Percentiles rank a stretch among this genome's conserved stretches.
Conservation (phyloP, 140 eudicot genomes). For the Flaveria floridana region DNA sequence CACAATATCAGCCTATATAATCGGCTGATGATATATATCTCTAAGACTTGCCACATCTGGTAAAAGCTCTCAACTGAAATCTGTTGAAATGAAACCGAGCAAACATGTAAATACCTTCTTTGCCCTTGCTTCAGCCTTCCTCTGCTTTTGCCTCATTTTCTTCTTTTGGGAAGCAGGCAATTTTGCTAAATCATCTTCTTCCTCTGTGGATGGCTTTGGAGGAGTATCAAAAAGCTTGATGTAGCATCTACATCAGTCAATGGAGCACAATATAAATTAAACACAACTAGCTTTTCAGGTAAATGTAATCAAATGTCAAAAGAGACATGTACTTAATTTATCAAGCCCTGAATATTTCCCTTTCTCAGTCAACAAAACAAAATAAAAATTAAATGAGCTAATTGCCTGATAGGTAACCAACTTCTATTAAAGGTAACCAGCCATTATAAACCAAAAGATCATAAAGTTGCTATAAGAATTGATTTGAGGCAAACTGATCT, state of each 20-base stretch:
- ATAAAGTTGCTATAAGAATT: background rate
- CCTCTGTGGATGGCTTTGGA: constrained; percentile 74
- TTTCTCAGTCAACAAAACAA: background rate
- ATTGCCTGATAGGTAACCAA: background rate
- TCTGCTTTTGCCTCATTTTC: constrained; percentile 91
- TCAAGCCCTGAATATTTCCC: background rate
- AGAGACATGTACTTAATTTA: background rate
- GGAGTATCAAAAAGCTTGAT: constrained; percentile 86
- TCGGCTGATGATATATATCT: no score
- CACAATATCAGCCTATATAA: no score
- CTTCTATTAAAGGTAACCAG: background rate
- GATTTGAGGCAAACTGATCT: background rate
- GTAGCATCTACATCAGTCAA: constrained; percentile 66
- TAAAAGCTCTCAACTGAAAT: constrained; percentile 6
- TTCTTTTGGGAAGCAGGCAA: constrained; percentile 78
- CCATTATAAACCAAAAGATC: background rate
- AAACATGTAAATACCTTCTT: constrained; percentile 59
- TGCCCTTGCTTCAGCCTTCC: constrained; percentile 94
- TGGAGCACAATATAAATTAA: background rate
- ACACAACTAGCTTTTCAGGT: background rate
- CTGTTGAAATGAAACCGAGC: background rate
- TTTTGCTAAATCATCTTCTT: constrained; percentile 74
- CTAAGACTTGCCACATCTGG: background rate
- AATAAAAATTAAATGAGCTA: background rate
- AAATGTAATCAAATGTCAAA: constrained; percentile 5